A percentile compares a stretch with the other conserved stretches of the same genome.
Conservation (phyloP, 805 yeast genomes). For the Lipomyces yamadae region DNA sequence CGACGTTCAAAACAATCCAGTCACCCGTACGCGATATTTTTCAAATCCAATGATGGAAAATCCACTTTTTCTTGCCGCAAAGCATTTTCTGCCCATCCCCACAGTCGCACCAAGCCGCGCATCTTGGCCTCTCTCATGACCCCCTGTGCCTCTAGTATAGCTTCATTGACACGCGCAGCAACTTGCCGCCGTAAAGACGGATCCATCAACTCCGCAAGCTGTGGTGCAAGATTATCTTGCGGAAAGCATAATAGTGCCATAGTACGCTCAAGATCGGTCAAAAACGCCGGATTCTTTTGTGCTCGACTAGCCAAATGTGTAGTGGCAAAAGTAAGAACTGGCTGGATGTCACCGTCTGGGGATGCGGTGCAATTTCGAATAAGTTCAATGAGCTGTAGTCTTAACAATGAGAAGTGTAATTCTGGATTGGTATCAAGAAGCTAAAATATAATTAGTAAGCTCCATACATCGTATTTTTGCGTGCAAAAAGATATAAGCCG, state of each 20-base stretch:
- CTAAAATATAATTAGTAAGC: conserved; percentile 7
- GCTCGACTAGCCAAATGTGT: conserved; percentile 59
- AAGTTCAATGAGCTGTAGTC: conserved; percentile 79
- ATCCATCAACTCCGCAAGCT: conserved; percentile 61
- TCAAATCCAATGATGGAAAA: conserved; percentile 25
- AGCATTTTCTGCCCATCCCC: conserved; percentile 66
- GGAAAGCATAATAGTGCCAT: conserved; percentile 76
- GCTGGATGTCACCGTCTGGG: conserved; percentile 32
- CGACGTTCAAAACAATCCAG: neutral
- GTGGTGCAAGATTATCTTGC: conserved; percentile 44
- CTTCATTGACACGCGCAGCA: conserved; percentile 71
- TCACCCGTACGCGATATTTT: conserved; percentile 12
- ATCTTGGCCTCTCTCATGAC: conserved; percentile 48
- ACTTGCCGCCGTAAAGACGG: conserved; percentile 65
- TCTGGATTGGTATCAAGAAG: conserved; percentile 65
- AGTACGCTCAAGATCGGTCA: conserved; percentile 76
- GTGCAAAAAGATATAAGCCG: neutral
- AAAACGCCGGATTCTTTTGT: conserved; percentile 57
- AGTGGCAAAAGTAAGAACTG: conserved; percentile 47
- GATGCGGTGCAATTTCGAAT: conserved; percentile 57
- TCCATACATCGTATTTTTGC: neutral
- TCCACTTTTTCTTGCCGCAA: conserved; percentile 40
- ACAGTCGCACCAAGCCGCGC: conserved; percentile 61
- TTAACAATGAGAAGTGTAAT: conserved; percentile 71
- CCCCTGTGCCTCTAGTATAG: conserved; percentile 55